A percentile compares a stretch with the other conserved stretches of the same genome.
phyloP scores from a whole-genome alignment of 2,329 filamentous ascomycete species.

The Chaetomium strumarium region DNA sequence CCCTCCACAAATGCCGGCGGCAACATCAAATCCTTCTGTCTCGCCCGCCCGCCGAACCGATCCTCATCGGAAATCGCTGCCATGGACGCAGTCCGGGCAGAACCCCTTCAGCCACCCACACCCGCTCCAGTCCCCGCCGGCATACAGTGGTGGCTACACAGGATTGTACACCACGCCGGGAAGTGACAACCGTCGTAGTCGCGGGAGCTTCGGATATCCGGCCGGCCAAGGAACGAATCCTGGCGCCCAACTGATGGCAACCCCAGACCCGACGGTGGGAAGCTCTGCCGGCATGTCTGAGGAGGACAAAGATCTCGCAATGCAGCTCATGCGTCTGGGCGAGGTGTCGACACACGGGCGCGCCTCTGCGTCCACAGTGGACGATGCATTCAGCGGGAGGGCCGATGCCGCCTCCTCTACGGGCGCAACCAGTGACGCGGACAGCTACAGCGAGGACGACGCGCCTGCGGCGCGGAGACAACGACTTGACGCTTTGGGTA shows the following conservation, averaged over 20 bases:
- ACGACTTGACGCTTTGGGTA: constrained; percentile 43
- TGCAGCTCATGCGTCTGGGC: constrained; percentile 92
- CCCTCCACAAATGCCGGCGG: constrained; percentile 86
- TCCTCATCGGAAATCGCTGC: constrained; percentile 64
- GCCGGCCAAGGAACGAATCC: constrained; percentile 34
- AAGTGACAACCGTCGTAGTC: constrained; percentile 58
- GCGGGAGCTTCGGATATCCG: constrained; percentile 55
- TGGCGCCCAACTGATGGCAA: constrained; percentile 63
- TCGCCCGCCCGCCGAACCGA: constrained; percentile 81
- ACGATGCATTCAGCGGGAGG: constrained; percentile 87
- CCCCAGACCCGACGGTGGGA: constrained; percentile 92
- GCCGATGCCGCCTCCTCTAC: constrained; percentile 82
- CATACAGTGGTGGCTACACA: constrained; percentile 53
- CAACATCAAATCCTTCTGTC: constrained; percentile 94
- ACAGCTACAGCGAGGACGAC: constrained; percentile 61
- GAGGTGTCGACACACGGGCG: constrained; percentile 90
- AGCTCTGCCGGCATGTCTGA: constrained; percentile 80
- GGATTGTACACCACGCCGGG: constrained; percentile 58
- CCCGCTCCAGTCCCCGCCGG: constrained; percentile 78
- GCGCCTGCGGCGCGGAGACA: constrained; percentile 54
- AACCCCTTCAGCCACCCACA: constrained; percentile 74
- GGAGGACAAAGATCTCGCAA: constrained; percentile 86
- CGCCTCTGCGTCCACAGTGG: constrained; percentile 85
- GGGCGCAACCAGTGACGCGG: constrained; percentile 74
- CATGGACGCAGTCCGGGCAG: constrained; percentile 69